Conservation (phyloP, 805 yeast species). For the Wickerhamiella nectarea region DNA sequence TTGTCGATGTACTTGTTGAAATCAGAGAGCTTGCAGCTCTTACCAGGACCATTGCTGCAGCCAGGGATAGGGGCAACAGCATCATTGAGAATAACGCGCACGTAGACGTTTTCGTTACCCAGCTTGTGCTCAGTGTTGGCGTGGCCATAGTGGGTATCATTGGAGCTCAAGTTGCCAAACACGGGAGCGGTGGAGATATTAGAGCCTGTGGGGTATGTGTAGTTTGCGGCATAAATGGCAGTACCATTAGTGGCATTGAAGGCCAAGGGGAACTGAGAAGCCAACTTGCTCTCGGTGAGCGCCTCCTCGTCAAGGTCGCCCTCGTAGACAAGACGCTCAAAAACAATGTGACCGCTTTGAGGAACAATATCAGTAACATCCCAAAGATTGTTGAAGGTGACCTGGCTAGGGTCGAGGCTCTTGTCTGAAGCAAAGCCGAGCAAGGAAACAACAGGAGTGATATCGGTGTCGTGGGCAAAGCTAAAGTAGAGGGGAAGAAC, state of each 20-base stretch:
- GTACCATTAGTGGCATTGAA: slow-evolving; percentile 16
- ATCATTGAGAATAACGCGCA: slow-evolving; percentile 39
- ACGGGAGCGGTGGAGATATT: slow-evolving; percentile 3
- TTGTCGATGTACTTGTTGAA: slow-evolving; percentile 15
- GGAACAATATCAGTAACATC: slow-evolving; percentile 31
- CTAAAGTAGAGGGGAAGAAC: slow-evolving; percentile 31
- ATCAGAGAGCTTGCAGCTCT: slow-evolving; percentile 29
- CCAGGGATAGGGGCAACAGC: slow-evolving; percentile 38
- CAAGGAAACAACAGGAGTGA: slow-evolving; percentile 36
- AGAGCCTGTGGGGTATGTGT: slow-evolving; percentile 11
- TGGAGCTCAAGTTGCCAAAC: slow-evolving; percentile 6
- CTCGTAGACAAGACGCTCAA: slow-evolving; percentile 31
- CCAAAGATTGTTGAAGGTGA: slow-evolving; percentile 37
- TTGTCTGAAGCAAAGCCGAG: slow-evolving; percentile 35
- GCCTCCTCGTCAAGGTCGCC: slow-evolving; percentile 9
- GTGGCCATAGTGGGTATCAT: slow-evolving; percentile 3
- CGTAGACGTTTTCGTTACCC: slow-evolving; percentile 26
- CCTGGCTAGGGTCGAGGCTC: slow-evolving; percentile 25
- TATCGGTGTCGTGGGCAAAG: slow-evolving; percentile 47
- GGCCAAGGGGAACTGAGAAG: slow-evolving; percentile 15
- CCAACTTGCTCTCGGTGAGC: slow-evolving; percentile 6
- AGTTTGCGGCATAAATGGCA: slow-evolving; percentile 13
- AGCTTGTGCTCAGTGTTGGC: neutral
- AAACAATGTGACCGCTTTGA: slow-evolving; percentile 22
- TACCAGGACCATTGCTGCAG: slow-evolving; percentile 41